Percentiles rank a stretch among this genome's conserved stretches.
phyloP scores from a whole-genome alignment of 768 basidiomycete species.

The Amanita exitialis region DNA sequence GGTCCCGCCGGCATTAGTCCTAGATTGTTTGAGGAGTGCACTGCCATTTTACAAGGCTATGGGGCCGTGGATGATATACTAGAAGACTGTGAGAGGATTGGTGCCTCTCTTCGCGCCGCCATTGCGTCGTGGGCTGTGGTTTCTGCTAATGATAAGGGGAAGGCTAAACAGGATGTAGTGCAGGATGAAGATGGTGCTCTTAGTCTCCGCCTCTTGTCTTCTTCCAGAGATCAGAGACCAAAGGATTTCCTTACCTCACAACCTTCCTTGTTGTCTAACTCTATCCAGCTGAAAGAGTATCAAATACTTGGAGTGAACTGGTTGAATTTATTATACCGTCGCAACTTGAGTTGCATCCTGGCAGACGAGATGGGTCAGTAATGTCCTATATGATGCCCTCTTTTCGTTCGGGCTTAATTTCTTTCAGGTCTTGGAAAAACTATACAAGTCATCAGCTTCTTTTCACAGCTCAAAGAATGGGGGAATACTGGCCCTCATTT shows the following conservation, averaged over 20 bases:
- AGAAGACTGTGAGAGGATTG: conserved; percentile 81
- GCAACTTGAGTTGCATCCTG: conserved; percentile 83
- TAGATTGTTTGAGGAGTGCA: conserved; percentile 86
- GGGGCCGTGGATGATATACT: conserved; percentile 83
- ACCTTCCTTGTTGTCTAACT: conserved; percentile 55
- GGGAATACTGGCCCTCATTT: conserved; percentile 82
- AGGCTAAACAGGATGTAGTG: conserved; percentile 21
- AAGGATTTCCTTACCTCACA: conserved; percentile 68
- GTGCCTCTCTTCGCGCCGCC: conserved; percentile 56
- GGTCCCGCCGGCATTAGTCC: conserved; percentile 78
- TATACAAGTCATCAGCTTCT: conserved; percentile 96
- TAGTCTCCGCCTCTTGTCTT: conserved; percentile 38
- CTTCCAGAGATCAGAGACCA: conserved; percentile 28
- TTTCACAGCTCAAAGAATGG: conserved; percentile 77
- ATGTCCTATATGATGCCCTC: background rate
- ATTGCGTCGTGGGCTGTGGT: conserved; percentile 69
- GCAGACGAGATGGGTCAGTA: conserved; percentile 97
- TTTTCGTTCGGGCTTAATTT: conserved; percentile 5
- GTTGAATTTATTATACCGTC: conserved; percentile 80
- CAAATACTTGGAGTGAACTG: conserved; percentile 97
- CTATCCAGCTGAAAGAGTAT: conserved; percentile 86
- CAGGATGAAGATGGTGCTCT: conserved; percentile 47
- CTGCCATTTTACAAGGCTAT: conserved; percentile 76
- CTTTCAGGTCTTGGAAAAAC: conserved; percentile 90
- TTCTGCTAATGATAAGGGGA: conserved; percentile 25